Conservation (phyloP, 2,329 filamentous ascomycete species). For the Claviceps cyperi region DNA sequence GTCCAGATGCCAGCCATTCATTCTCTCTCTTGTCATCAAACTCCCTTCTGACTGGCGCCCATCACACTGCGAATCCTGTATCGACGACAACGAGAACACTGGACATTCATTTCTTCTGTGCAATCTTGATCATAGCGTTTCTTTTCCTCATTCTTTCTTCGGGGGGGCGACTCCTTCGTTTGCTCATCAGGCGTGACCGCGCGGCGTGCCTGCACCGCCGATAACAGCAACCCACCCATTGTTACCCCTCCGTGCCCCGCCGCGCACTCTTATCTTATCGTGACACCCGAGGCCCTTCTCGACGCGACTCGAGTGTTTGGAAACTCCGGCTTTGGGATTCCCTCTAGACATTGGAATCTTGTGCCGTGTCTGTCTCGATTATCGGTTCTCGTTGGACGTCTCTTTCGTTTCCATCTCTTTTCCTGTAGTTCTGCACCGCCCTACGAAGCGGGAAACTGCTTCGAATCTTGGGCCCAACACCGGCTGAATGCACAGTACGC, state of each 20-base stretch:
- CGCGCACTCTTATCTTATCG: conserved; percentile 2
- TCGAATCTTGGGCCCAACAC: conserved; percentile 14
- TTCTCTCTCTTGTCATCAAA: conserved; percentile 3
- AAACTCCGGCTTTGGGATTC: too few species aligned
- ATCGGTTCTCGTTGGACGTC: neutral
- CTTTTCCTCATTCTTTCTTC: neutral
- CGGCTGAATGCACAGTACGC: conserved; percentile 24
- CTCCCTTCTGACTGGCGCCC: neutral
- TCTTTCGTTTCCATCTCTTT: neutral
- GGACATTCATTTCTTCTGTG: conserved; percentile 1
- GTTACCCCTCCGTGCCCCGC: conserved; percentile 6
- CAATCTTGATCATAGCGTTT: neutral
- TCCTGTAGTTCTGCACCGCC: conserved; percentile 6
- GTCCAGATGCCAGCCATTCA: neutral
- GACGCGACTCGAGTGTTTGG: conserved; percentile 1
- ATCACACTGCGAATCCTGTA: neutral
- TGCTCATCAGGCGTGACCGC: neutral
- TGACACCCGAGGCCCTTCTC: neutral
- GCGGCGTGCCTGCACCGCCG: conserved; percentile 1
- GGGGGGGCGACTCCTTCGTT: neutral
- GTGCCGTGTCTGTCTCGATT: neutral
- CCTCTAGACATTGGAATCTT: too few species aligned
- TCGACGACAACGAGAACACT: conserved; percentile 4
- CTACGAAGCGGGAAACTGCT: conserved; percentile 19
- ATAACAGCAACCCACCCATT: conserved; percentile 5